Base-by-base conservation (phyloP, 768 basidiomycete species). In the Naganishia vaughanmartiniae region DNA sequence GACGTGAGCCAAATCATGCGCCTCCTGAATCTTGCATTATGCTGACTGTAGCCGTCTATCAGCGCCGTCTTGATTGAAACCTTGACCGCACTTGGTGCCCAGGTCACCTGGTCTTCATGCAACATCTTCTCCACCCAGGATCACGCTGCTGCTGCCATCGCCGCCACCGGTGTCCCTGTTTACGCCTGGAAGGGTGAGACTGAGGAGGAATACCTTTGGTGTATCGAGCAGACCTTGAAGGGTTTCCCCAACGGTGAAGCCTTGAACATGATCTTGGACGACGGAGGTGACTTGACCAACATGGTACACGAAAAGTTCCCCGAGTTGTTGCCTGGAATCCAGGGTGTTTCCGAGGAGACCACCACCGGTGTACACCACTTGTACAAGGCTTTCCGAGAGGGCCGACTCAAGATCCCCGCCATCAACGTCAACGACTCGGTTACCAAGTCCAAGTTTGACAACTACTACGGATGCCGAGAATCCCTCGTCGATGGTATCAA, bases 91-190 rank as follows among this genome's bases (percentile, higher is more conserved):
- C 88, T 99, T 76, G 96, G 96, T 79, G 96, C 96, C 72, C 90
- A 97, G 81, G 95, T 99, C 67, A 87, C 95, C 75, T 99, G 96
- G 96, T 98, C 96, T 30, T 97, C 93, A 75, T 96, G 93, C 92
- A 96, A 99, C 85, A 99, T 99, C 82, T 99, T 95, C 85, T 98
- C 96, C 60, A 99, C 96, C 65, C 96, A 99, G 84, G 96, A 99
- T 82, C 96, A 99, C 84, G 96, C 96, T 66, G 96, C 96, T 65
- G 90, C 96, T 74, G 96, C 92, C 74, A 97, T 97, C 74, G 95
- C 95, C 74, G 95, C 93, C 21, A 98, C 96, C 71, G 95, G 95
- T 75, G 91, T 98, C 68, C 96, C 96, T 74, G 96, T 98, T 78
- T 99, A 88, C 79, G 96, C 96, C 51, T 99, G 96, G 96, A 99